phyloP scores from a whole-genome alignment of 768 basidiomycete species.

The Podaxis sp. region DNA sequence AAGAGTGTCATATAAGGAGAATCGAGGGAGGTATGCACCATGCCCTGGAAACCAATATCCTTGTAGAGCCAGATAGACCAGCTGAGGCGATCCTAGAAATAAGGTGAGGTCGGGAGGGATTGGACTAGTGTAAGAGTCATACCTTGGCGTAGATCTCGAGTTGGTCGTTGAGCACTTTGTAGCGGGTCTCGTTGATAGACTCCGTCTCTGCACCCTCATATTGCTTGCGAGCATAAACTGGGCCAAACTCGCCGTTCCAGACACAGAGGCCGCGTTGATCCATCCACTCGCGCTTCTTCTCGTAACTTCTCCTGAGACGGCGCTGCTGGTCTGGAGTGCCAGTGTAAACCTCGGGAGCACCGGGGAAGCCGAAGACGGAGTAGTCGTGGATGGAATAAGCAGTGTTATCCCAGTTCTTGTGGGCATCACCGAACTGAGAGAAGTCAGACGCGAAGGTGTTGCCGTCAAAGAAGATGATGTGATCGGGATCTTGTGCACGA shows the following conservation, averaged over 20 bases:
- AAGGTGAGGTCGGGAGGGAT: neutral
- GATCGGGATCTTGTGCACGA: conserved; percentile 64
- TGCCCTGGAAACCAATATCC: conserved; percentile 84
- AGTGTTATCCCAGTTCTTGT: conserved; percentile 64
- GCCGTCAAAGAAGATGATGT: conserved; percentile 78
- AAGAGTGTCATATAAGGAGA: conserved; percentile 74
- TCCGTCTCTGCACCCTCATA: conserved; percentile 61
- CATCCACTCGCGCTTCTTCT: conserved; percentile 80
- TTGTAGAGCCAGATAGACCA: conserved; percentile 92
- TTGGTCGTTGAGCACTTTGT: conserved; percentile 71
- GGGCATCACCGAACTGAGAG: conserved; percentile 64
- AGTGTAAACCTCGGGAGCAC: conserved; percentile 51
- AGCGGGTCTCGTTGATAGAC: conserved; percentile 61
- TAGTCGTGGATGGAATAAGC: conserved; percentile 83
- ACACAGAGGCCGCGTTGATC: conserved; percentile 62
- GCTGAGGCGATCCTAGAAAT: conserved; percentile 54
- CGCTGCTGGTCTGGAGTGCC: conserved; percentile 50
- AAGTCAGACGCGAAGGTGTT: conserved; percentile 85
- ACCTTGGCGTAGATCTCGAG: conserved; percentile 68
- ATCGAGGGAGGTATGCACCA: conserved; percentile 69
- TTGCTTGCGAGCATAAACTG: conserved; percentile 68
- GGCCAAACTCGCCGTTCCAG: conserved; percentile 85
- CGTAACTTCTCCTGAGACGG: conserved; percentile 55
- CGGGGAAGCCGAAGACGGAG: conserved; percentile 70
- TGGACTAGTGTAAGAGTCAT: conserved; percentile 10